Evolutionary conservation across 257 asterid genomes (phyloP).

Genomic region (Jasminum sambac): DNA sequence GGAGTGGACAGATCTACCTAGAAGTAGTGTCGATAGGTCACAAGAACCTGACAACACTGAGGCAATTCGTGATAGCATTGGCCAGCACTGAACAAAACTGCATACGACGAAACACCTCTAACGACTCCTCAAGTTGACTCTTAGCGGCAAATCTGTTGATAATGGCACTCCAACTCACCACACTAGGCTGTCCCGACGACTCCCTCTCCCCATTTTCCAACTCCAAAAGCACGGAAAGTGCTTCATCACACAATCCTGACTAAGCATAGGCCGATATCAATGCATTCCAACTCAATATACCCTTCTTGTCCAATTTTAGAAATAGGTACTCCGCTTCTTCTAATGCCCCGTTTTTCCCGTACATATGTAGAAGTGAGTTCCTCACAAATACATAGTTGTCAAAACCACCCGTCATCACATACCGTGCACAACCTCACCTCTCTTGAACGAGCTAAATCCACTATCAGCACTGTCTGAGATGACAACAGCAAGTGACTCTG

Average conservation of each 20-base stretch:
- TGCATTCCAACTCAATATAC: conserved; percentile 70
- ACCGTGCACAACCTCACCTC: conserved; percentile 52
- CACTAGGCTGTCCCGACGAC: conserved; percentile 43
- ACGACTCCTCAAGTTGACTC: conserved; percentile 41
- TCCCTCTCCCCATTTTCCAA: conserved; percentile 29
- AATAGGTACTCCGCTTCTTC: conserved; percentile 53
- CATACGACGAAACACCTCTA: conserved; percentile 62
- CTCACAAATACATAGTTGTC: conserved; percentile 44
- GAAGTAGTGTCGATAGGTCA: conserved; percentile 50
- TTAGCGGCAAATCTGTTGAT: conserved; percentile 51
- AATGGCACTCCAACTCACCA: conserved; percentile 68
- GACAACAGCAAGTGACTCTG: conserved; percentile 65
- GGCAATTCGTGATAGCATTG: conserved; percentile 51
- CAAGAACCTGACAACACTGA: conserved; percentile 56
- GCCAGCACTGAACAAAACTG: conserved; percentile 46
- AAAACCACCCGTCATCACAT: conserved; percentile 59
- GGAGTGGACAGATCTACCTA: conserved; percentile 66
- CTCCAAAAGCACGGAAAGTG: conserved; percentile 40
- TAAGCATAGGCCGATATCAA: conserved; percentile 67
- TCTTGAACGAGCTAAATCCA: conserved; percentile 14
- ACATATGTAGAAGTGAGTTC: conserved; percentile 62
- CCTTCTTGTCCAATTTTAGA: conserved; percentile 38
- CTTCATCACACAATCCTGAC: conserved; percentile 56
- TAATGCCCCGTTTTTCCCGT: conserved; percentile 47
- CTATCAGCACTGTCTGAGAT: conserved; percentile 45